These are phyloP conservation scores for Solanum dulcamara DNA, from an alignment of 257 asterid species.

Conservation along the genomic window DNA sequence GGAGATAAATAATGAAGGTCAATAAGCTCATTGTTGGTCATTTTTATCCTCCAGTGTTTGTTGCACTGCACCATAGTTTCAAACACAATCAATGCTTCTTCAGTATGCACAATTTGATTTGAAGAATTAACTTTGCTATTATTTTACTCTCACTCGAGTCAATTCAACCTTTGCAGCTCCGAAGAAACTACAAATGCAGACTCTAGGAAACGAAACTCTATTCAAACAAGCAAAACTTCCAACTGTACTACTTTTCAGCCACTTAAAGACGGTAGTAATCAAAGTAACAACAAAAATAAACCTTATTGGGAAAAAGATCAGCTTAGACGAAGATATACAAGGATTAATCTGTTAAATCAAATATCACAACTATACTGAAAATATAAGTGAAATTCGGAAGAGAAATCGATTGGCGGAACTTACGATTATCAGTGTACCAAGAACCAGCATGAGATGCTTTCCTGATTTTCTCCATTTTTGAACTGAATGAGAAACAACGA, in stretches of 20 bases:
- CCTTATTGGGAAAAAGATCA: not conserved
- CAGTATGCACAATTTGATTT: not conserved
- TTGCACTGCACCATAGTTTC: not conserved
- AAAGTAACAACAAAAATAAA: not conserved
- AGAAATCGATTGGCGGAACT: constrained; percentile 13
- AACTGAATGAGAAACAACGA: not conserved
- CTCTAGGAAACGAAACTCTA: not conserved
- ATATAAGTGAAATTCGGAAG: not conserved
- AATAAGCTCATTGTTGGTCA: not conserved
- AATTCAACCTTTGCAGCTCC: not conserved
- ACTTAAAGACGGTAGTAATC: not conserved
- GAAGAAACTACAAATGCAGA: not conserved
- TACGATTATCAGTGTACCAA: constrained; percentile 93
- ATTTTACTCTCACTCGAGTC: not conserved
- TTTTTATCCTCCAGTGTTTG: not conserved
- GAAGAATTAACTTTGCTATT: not conserved
- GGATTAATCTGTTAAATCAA: not conserved
- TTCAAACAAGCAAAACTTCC: not conserved
- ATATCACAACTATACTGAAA: not conserved
- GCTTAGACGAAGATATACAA: not conserved
- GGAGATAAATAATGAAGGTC: not conserved
- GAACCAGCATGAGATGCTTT: constrained; percentile 97
- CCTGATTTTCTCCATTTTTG: constrained; percentile 61
- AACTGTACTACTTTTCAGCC: not conserved
- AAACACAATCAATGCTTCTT: not conserved